Conservation (phyloP, 2,329 filamentous ascomycete species). For the Herpomyces periplanetae region DNA sequence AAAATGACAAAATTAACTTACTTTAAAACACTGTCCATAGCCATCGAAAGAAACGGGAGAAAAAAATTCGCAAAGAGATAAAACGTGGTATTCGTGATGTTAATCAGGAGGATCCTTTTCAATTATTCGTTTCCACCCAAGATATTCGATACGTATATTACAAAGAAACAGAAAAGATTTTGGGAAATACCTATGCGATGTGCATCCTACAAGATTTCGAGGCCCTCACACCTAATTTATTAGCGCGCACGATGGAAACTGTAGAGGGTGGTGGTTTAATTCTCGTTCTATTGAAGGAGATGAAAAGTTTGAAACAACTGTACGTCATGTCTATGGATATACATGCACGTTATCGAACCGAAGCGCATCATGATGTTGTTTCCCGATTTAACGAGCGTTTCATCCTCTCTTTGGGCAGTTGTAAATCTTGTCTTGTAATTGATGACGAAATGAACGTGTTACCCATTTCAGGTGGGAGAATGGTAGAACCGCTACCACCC, state of each 20-base stretch:
- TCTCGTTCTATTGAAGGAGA: slow-evolving; percentile 59
- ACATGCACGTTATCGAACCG: slow-evolving; percentile 75
- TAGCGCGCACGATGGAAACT: slow-evolving; percentile 79
- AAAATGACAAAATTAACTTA: too few relatives aligned
- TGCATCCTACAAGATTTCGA: slow-evolving; percentile 95
- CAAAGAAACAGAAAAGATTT: slow-evolving; percentile 94
- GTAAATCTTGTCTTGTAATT: slow-evolving; percentile 68
- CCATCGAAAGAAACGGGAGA: slow-evolving; percentile 88
- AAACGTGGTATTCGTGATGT: slow-evolving; percentile 71
- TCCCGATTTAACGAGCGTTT: slow-evolving; percentile 94
- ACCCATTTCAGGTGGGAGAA: slow-evolving; percentile 78
- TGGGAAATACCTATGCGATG: slow-evolving; percentile 94
- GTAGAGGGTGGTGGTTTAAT: slow-evolving; percentile 85
- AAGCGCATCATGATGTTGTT: slow-evolving; percentile 74
- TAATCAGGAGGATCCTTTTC: slow-evolving; percentile 76
- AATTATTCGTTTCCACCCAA: slow-evolving; percentile 78
- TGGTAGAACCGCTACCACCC: slow-evolving; percentile 40
- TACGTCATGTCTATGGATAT: slow-evolving; percentile 95
- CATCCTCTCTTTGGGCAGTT: slow-evolving; percentile 71
- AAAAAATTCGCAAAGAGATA: slow-evolving; percentile 93
- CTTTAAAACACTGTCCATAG: slow-evolving; percentile 7
- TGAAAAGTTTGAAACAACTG: slow-evolving; percentile 83
- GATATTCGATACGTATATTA: slow-evolving; percentile 98
- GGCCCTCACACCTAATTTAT: slow-evolving; percentile 76
- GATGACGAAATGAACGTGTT: slow-evolving; percentile 93